Base-by-base conservation (phyloP, 257 asterid species). In the Fraxinus anomala region DNA sequence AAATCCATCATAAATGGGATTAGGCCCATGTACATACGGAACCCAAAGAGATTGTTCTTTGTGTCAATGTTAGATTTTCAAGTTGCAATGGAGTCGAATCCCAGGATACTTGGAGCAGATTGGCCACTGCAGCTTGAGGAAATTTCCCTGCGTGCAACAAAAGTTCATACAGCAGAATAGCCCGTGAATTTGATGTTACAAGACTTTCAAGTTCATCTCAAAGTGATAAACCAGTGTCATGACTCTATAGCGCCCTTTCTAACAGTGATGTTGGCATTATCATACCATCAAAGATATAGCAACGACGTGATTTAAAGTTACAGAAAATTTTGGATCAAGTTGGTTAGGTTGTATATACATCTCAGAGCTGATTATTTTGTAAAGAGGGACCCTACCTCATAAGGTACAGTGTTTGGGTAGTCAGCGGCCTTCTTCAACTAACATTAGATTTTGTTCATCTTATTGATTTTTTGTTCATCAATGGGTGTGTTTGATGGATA, bases 91-190 rank as follows among this genome's bases (percentile, higher is more conserved):
- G 88, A 87, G 83, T 83, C 66, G 44, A 81, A 88, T 85, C 90
- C 92, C 33, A 24, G 76, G 65, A 70, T 88, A 75, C 89, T 92
- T 13, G 97, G 97, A 63, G 86, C 79, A 77, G 86, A 89, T 77
- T 88, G 97, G 94, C 88, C 90, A 11, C 1, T 82, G n/a, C 87
- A 75, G 76, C 83, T 90, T 71, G 96, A 87, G 89, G 87, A 82
- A 81, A 39, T 89, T 65, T 76, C 72, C n/a, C 65, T 83, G 81
- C 73, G 39, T 72, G 82, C 85, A 31, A 85, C 86, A n/a, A 85
- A 85, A 70, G 86, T 81, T 71, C 74, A 76, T 73, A 70, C 28
- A 82, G 79, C 73, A 67, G 83, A 71, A 44, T 85, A 68, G 76
- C 39, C 73, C 26, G 54, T 63, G 37, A 67, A 68, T 72, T 39